Percentiles rank a stretch among this genome's conserved stretches.
Conservation (phyloP, 2,329 filamentous ascomycete species). For the Diplocarpon rosae region DNA sequence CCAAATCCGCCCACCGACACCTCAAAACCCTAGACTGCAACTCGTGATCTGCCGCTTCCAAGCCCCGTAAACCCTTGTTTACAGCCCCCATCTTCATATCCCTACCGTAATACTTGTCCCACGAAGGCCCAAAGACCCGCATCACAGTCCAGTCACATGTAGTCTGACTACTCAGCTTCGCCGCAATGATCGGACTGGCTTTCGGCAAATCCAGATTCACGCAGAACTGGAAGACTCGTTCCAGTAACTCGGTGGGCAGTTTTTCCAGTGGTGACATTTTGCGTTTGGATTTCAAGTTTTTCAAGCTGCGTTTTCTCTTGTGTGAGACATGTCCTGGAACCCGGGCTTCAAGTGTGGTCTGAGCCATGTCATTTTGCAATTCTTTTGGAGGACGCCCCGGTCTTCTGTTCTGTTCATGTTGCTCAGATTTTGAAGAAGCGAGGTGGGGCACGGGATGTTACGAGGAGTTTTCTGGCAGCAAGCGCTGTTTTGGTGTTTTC, state of each 20-base stretch:
- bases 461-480: constrained; percentile 17
- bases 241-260: constrained; percentile 24
- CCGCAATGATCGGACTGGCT: constrained; percentile 23
- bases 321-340: not conserved
- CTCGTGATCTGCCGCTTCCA: constrained; percentile 6
- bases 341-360: not conserved
- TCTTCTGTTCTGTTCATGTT: not conserved
- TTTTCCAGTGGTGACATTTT: constrained; percentile 25
- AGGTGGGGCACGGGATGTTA: constrained; percentile 2
- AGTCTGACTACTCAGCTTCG: constrained; percentile 21
- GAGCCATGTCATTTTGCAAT: not conserved
- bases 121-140: constrained; percentile 21
- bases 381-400: constrained; percentile 3
- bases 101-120: constrained; percentile 14
- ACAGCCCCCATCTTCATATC: not conserved
- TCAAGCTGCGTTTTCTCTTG: constrained; percentile 13
- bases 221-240: constrained; percentile 22
- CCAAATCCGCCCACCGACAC: constrained; percentile 23
- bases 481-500: constrained; percentile 16
- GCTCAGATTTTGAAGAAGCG: not conserved
- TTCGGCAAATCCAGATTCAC: constrained; percentile 23
- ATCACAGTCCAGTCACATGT: constrained; percentile 20
- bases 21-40: constrained; percentile 11
- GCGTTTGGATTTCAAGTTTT: constrained; percentile 21
- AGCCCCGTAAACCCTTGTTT: not conserved